Percentiles rank a stretch among this genome's conserved stretches.
Evolutionary conservation across 176 grass and related monocot genomes (phyloP).

Genomic region (Calamus simplicifolius): DNA sequence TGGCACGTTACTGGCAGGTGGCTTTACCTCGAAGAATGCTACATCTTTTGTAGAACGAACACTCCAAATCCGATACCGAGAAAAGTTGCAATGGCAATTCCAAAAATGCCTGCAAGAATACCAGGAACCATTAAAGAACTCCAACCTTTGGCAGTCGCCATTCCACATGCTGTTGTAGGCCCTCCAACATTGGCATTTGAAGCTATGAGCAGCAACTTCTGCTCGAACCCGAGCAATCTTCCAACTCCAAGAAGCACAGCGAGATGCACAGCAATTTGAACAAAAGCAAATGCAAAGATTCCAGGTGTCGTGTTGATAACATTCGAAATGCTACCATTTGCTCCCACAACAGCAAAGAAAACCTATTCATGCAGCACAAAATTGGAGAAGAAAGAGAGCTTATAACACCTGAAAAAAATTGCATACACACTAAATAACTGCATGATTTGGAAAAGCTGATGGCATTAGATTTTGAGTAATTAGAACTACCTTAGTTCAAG

Average conservation of each 20-base stretch:
- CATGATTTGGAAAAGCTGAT: no score
- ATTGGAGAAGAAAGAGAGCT: neutral
- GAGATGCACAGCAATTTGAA: slow-evolving; percentile 60
- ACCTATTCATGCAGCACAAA: slow-evolving; percentile 17
- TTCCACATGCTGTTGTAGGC: slow-evolving; percentile 78
- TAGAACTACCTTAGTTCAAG: no score
- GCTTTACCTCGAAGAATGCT: slow-evolving; percentile 2
- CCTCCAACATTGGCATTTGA: slow-evolving; percentile 70
- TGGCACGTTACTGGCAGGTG: no score
- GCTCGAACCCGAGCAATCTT: slow-evolving; percentile 39
- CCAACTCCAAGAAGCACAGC: slow-evolving; percentile 51
- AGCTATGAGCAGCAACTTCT: slow-evolving; percentile 53
- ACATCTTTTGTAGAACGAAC: slow-evolving; percentile 49
- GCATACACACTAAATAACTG: no score
- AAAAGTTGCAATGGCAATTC: slow-evolving; percentile 71
- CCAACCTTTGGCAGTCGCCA: slow-evolving; percentile 78
- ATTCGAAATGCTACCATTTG: slow-evolving; percentile 60
- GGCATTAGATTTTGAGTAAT: no score
- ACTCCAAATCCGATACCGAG: slow-evolving; percentile 47
- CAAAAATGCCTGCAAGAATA: slow-evolving; percentile 67
- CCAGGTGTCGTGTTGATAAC: slow-evolving; percentile 58
- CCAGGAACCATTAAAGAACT: slow-evolving; percentile 54
- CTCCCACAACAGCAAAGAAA: slow-evolving; percentile 65
- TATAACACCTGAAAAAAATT: neutral
- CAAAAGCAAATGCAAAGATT: slow-evolving; percentile 52